Conservation (phyloP, 495 filamentous ascomycete genomes). For the Sabuloglossum arenarium region DNA sequence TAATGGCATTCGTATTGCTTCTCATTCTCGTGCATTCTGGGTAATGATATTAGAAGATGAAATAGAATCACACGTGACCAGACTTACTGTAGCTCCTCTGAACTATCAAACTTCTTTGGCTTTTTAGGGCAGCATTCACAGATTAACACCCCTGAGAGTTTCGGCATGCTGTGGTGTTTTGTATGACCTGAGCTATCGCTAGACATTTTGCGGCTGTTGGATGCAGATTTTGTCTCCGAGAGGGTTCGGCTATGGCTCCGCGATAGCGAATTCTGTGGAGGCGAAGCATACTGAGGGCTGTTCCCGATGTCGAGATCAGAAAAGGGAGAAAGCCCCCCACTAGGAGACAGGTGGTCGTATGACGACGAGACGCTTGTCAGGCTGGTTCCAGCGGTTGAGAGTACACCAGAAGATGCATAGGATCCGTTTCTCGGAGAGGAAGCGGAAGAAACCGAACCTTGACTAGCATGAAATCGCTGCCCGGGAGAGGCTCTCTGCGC, state of each 20-base stretch:
- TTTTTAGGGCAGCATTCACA: conserved; percentile 98
- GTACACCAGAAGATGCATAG: conserved; percentile 41
- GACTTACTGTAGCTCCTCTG: conserved; percentile 68
- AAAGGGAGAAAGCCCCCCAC: conserved; percentile 40
- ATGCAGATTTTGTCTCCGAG: conserved; percentile 1
- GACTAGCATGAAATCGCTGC: conserved; percentile 33
- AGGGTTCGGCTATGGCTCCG: not conserved
- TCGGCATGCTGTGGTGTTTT: conserved; percentile 17
- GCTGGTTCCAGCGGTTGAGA: conserved; percentile 48
- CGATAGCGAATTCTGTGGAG: conserved; percentile 6
- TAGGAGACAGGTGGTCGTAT: conserved; percentile 52
- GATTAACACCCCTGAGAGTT: conserved; percentile 37
- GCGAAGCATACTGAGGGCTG: conserved; percentile 11
- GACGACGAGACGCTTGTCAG: conserved; percentile 50
- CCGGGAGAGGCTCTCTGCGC: conserved; percentile 35
- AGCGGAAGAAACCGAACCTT: conserved; percentile 49
- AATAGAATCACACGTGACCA: conserved; percentile 2
- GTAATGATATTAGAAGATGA: conserved; percentile 3
- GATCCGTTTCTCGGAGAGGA: conserved; percentile 54
- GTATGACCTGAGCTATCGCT: conserved; percentile 5
- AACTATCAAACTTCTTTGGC: conserved; percentile 86
- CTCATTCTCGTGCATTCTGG: conserved; percentile 65
- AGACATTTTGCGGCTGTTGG: conserved; percentile 15
- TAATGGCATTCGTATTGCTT: conserved; percentile 90
- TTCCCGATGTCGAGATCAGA: conserved; percentile 26